Percentiles rank a stretch among this genome's conserved stretches.
phyloP scores from a whole-genome alignment of 495 filamentous ascomycete genomes.

The Rhypophila decipiens region DNA sequence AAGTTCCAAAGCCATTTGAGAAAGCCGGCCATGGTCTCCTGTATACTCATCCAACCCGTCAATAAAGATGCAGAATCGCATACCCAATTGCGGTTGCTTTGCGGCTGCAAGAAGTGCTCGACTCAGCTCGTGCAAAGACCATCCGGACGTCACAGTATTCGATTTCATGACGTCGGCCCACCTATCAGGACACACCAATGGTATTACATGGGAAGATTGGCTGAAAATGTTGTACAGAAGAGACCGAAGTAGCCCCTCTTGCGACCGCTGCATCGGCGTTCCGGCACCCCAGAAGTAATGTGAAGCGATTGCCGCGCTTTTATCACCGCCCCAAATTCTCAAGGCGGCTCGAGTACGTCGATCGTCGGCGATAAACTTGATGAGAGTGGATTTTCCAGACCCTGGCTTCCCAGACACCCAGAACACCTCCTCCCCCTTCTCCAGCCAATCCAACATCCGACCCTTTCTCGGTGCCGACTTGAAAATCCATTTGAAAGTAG shows the following conservation, averaged over 20 bases:
- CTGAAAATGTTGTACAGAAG: constrained; percentile 30
- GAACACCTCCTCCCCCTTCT: constrained; percentile 17
- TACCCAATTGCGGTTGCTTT: neutral
- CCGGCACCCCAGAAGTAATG: constrained; percentile 45
- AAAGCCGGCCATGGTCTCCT: constrained; percentile 14
- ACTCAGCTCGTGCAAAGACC: neutral
- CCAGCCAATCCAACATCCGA: neutral
- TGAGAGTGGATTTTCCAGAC: constrained; percentile 42
- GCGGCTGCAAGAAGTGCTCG: neutral
- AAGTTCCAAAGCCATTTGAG: neutral
- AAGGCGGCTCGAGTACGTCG: constrained; percentile 10
- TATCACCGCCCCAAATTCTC: constrained; percentile 21
- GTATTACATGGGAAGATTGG: constrained; percentile 21
- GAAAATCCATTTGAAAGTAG: constrained; percentile 2
- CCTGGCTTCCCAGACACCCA: constrained; percentile 36
- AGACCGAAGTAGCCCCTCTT: constrained; percentile 34
- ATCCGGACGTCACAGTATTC: neutral
- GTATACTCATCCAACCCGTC: constrained; percentile 23
- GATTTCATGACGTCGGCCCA: neutral
- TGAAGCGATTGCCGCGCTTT: constrained; percentile 20
- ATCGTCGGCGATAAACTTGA: constrained; percentile 30
- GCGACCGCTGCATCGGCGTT: constrained; percentile 27
- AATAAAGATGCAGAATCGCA: constrained; percentile 21
- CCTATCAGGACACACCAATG: neutral
- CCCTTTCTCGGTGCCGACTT: neutral